phyloP scores from a whole-genome alignment of 202 grass and related monocot species.

The Digitaria exilis region DNA sequence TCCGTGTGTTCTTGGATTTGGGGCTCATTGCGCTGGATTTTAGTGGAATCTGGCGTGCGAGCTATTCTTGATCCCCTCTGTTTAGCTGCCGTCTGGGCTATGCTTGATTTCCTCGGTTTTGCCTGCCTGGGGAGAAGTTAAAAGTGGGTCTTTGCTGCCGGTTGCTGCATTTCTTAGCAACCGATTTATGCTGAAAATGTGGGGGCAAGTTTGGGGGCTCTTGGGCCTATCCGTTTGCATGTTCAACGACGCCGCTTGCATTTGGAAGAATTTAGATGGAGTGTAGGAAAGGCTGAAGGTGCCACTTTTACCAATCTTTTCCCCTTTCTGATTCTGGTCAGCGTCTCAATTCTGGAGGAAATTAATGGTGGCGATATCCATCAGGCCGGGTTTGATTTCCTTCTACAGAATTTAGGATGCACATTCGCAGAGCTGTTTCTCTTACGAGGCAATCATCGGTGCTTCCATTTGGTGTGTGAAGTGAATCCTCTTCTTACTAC shows the following conservation, averaged over 20 bases:
- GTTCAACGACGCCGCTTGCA: neutral
- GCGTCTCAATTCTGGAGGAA: neutral
- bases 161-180: conserved; percentile 10
- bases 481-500: conserved; percentile 2
- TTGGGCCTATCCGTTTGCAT: neutral
- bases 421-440: conserved; percentile 7
- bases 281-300: neutral
- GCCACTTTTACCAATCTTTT: neutral
- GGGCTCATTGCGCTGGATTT: conserved; percentile 29
- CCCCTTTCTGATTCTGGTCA: neutral
- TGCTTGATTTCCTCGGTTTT: neutral
- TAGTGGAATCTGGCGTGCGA: neutral
- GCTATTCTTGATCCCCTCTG: neutral
- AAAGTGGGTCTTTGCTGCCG: neutral
- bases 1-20: neutral
- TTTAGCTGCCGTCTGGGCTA: neutral
- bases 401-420: neutral
- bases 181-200: neutral
- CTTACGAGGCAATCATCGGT: neutral
- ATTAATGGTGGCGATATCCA: neutral
- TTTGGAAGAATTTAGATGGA: neutral
- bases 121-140: neutral
- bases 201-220: neutral
- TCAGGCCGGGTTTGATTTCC: neutral
- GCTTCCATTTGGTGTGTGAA: conserved; percentile 5